Conservation (phyloP, 768 basidiomycete genomes). For the Psilocybe azurescens region DNA sequence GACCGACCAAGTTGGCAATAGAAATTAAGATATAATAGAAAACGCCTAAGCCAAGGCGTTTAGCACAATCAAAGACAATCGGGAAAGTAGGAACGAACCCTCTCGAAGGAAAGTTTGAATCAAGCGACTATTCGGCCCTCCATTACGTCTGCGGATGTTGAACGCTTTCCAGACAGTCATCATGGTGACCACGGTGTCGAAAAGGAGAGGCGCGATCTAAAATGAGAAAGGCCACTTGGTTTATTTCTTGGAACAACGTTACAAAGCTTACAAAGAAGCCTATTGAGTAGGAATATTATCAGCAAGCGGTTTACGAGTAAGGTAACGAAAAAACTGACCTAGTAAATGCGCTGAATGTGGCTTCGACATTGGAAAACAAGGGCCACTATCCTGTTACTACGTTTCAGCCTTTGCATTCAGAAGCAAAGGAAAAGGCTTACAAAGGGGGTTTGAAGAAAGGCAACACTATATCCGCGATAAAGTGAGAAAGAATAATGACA, state of each 20-base stretch:
- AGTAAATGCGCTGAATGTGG: slow-evolving; percentile 85
- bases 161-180: slow-evolving; percentile 86
- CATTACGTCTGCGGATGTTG: slow-evolving; percentile 74
- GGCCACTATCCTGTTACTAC: slow-evolving; percentile 52
- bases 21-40: slow-evolving; percentile 88
- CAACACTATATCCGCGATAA: slow-evolving; percentile 48
- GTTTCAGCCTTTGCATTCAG: not conserved
- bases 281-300: slow-evolving; percentile 25
- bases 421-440: slow-evolving; percentile 37
- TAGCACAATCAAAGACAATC: not conserved
- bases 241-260: not conserved
- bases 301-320: slow-evolving; percentile 13
- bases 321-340: slow-evolving; percentile 46
- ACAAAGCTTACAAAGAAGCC: slow-evolving; percentile 59
- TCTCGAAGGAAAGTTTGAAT: slow-evolving; percentile 87
- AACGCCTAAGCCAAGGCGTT: slow-evolving; percentile 54
- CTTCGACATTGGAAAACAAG: slow-evolving; percentile 82
- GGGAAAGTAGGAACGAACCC: slow-evolving; percentile 44
- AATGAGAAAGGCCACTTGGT: slow-evolving; percentile 15
- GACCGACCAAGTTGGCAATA: slow-evolving; percentile 73
- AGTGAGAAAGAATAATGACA: not conserved
- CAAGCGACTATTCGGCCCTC: slow-evolving; percentile 76
- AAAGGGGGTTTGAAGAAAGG: slow-evolving; percentile 66
- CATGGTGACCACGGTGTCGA: slow-evolving; percentile 79
- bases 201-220: slow-evolving; percentile 83